Base-by-base conservation (phyloP, 208 protist species). In the Crithidia bombi region DNA sequence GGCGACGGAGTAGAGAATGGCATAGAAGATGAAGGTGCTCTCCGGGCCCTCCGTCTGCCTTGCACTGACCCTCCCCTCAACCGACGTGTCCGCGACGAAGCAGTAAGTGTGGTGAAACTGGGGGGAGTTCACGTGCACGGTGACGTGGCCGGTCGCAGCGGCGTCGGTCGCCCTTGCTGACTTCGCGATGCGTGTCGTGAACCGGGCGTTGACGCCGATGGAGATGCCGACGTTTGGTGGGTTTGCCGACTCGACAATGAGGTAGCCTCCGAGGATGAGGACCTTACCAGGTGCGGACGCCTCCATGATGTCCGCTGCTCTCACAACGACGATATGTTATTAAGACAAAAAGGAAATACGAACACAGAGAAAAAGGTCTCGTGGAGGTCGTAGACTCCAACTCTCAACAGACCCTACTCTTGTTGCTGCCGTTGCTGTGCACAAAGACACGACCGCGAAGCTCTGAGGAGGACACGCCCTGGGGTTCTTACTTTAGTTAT, bases 211-310 rank as follows among this genome's bases (percentile, higher is more conserved):
- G 52, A 97, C 87, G 46, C 94, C 89, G 52, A 98, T 86, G 17
- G 97, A 98, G 57, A 98, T 86, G 52, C 97, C 97, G 33, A 90
- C 72, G 67, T 98, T 97, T 26, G 82, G 73, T 11, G 70, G 70
- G 52, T 57, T 61, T 19, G 62, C 23, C 5, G 78, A 70, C 69
- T 98, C 89, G 0, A 98, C 87, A 59, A 99, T 90, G 21, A 98
- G 85, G 70, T 98, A 99, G 19, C 97, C 96, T 56, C 98, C 98
- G 46, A 93, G 84, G 51, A 99, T 92, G 15, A 99, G 88, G 2
- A 98, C 96, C 72, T 99, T 99, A 10, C 98, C 98, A 11, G 97
- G 94, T 52, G 91, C 90, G 6, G 95, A 97, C 7, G 89, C 90
- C 44, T 78, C 63, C 52, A 85, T 83, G 3, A 56, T 76, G 26